phyloP scores from a whole-genome alignment of 495 filamentous ascomycete genomes.

The Aspergillus baeticus region DNA sequence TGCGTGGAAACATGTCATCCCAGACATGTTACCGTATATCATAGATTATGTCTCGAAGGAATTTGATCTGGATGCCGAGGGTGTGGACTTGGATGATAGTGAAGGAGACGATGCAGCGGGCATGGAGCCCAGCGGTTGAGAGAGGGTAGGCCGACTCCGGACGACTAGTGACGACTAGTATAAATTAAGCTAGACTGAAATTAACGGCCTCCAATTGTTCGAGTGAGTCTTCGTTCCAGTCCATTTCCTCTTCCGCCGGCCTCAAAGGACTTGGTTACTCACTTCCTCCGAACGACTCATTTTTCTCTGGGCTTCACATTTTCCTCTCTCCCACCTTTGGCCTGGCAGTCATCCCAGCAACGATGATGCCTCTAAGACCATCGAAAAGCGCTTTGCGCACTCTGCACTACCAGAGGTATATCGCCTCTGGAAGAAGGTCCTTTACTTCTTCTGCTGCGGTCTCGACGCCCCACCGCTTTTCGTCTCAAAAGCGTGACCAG shows the following conservation, averaged over 20 bases:
- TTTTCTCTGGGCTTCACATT: slow-evolving; percentile 24
- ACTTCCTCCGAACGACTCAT: slow-evolving; percentile 16
- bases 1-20: no score
- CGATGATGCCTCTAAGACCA: slow-evolving; percentile 51
- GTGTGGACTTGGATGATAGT: no score
- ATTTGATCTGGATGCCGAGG: no score
- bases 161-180: no score
- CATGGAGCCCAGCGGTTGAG: no score
- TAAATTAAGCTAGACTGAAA: neutral
- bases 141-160: no score
- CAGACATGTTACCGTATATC: no score
- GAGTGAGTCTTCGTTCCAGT: slow-evolving; percentile 14
- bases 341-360: slow-evolving; percentile 37
- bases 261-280: slow-evolving; percentile 18
- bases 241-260: slow-evolving; percentile 18
- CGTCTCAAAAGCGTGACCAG: slow-evolving; percentile 45
- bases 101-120: no score
- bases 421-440: slow-evolving; percentile 36
- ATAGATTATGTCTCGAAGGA: no score
- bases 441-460: slow-evolving; percentile 44
- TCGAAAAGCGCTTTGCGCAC: slow-evolving; percentile 48
- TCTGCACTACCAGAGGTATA: slow-evolving; percentile 41
- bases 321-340: slow-evolving; percentile 21
- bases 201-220: slow-evolving; percentile 2
- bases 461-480: slow-evolving; percentile 47